phyloP scores from a whole-genome alignment of 768 basidiomycete genomes.

The Rhodotorula graminis region DNA sequence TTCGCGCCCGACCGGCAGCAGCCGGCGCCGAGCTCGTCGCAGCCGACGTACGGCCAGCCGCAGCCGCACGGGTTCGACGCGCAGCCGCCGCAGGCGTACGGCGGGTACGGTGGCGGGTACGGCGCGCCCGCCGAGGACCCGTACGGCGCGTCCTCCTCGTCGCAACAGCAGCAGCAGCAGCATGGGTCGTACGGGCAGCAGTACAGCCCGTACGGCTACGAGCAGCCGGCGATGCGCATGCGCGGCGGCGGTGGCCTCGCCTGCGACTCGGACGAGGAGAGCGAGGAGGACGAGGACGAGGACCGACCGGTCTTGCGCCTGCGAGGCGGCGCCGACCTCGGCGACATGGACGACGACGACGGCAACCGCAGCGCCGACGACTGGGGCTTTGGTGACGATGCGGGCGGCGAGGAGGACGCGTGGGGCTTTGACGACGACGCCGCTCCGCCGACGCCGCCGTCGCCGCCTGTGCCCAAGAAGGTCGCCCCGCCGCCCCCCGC shows the following conservation, averaged over 20 bases:
- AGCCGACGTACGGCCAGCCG: background rate
- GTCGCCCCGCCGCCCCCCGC: background rate
- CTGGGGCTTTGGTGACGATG: slow-evolving; percentile 30
- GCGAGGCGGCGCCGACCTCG: slow-evolving; percentile 30
- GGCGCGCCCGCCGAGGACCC: background rate
- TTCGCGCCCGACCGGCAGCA: slow-evolving; percentile 23
- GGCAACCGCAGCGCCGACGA: slow-evolving; percentile 26
- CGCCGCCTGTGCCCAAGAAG: background rate
- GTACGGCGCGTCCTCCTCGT: no score
- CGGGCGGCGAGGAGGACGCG: slow-evolving; percentile 18
- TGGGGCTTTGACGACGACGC: slow-evolving; percentile 39
- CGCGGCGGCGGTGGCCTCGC: slow-evolving; percentile 8
- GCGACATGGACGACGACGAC: slow-evolving; percentile 34
- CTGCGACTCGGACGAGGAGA: background rate
- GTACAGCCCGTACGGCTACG: slow-evolving; percentile 2
- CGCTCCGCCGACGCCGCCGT: background rate
- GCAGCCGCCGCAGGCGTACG: slow-evolving; percentile 14
- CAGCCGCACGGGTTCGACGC: background rate
- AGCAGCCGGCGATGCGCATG: slow-evolving; percentile 20
- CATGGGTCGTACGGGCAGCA: background rate
- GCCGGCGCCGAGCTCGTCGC: slow-evolving; percentile 2
- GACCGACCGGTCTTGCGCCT: slow-evolving; percentile 11
- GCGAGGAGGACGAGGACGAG: background rate
- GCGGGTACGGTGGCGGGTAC: background rate
- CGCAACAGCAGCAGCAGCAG: background rate